A percentile compares a stretch with the other conserved stretches of the same genome.
Evolutionary conservation across 2,329 filamentous ascomycete species (phyloP).

Genomic region (Neofusicoccum ribis): DNA sequence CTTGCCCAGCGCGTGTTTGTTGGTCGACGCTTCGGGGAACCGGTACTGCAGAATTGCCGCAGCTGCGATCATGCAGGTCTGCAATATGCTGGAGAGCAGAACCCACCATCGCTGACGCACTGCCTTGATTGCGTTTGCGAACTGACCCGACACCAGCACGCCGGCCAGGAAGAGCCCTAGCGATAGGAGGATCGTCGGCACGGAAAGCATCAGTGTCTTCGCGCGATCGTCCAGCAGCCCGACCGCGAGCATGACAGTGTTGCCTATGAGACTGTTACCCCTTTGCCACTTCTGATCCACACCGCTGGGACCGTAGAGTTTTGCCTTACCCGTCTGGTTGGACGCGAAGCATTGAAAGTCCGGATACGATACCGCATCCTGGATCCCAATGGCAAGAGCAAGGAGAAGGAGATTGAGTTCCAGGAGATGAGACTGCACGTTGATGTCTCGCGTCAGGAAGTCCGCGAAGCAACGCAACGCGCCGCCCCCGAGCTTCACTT

Average conservation of each 20-base stretch:
- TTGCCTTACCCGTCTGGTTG: conserved; percentile 3
- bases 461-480: background rate
- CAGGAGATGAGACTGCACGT: background rate
- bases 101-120: conserved; percentile 11
- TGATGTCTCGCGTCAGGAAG: background rate
- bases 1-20: background rate
- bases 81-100: background rate
- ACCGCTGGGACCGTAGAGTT: background rate
- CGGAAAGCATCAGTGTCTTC: background rate
- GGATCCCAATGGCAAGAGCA: conserved; percentile 20
- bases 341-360: conserved; percentile 23
- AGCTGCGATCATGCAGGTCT: conserved; percentile 1
- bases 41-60: background rate
- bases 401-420: conserved; percentile 20
- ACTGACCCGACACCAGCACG: conserved; percentile 13
- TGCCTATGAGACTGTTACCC: background rate
- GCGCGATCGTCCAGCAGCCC: background rate
- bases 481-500: no score
- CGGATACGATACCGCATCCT: conserved; percentile 21
- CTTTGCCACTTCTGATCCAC: background rate
- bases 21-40: background rate
- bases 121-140: background rate
- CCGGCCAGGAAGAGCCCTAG: conserved; percentile 19
- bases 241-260: conserved; percentile 1
- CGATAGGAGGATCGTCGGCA: background rate